Base-by-base conservation (phyloP, 1,139 yeast genomes). In the Meyerozyma carpophila region DNA sequence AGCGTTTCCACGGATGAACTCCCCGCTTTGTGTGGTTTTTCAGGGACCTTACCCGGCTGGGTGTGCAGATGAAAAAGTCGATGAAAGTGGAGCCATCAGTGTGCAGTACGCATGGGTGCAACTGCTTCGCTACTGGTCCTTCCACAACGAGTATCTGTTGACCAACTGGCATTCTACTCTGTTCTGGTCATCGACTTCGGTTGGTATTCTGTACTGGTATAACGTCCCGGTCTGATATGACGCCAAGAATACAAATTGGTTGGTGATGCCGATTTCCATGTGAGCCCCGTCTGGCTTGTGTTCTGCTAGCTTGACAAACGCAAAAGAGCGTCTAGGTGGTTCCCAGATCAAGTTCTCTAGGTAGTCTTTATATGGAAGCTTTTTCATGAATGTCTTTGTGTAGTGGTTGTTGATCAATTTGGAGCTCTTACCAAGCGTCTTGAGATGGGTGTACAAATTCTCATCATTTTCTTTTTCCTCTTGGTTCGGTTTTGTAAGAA, bases 241-340 rank as follows among this genome's bases (percentile, higher is more conserved):
- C 0, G 73, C 77, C 34, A 73, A 49, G 48, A 68, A 60, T 3
- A 69, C 59, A 46, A 66, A 57, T 31, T 50, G 53, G 45, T 60
- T 62, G 47, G 58, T 62, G 46, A 72, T 71, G 29, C 77, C 78
- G 44, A 73, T 63, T 45, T 67, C 75, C 8, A 70, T 66, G 2
- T 44, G 37, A 7, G 39, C 29, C 7, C 46, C 43, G 11, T 46
- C 48, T 5, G 61, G 56, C 16, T 59, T 55, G 36, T 58, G 52
- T 44, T 67, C 74, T 4, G 73, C 72, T 6, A 73, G 48, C 49
- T 62, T 69, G 32, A 72, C 65, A 44, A 60, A 70, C 16, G 75
- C 74, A 58, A 71, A 73, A 5, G 75, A 70, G 32, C 78, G 51
- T 41, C 66, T 55, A 2, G 78, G 77, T 1, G 76, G 75, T 44